Conservation (phyloP, 1,284 basidiomycete species). For the Boletellus sp. region DNA sequence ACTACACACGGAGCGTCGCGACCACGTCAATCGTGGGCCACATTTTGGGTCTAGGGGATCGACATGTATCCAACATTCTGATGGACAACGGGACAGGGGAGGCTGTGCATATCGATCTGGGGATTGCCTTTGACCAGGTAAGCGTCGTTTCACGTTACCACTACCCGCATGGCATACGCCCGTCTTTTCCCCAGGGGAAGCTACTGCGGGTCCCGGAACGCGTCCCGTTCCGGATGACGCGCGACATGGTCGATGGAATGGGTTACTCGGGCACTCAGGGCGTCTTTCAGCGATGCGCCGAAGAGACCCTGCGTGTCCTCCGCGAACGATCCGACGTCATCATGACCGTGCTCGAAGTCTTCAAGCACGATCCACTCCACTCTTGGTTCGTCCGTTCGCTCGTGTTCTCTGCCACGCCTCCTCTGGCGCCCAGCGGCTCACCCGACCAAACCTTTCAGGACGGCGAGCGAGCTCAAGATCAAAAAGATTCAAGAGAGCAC, state of each 20-base stretch:
- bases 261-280: slow-evolving; percentile 89
- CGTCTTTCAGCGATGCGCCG: slow-evolving; percentile 91
- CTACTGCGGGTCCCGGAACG: slow-evolving; percentile 79
- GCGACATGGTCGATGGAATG: slow-evolving; percentile 92
- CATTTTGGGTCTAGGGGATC: slow-evolving; percentile 88
- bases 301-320: slow-evolving; percentile 90
- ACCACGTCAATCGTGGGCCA: slow-evolving; percentile 94
- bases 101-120: slow-evolving; percentile 92
- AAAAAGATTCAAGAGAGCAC: slow-evolving; percentile 50
- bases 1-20: slow-evolving; percentile 89
- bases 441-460: slow-evolving; percentile 42
- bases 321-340: slow-evolving; percentile 84
- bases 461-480: slow-evolving; percentile 69
- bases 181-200: slow-evolving; percentile 62
- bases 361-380: slow-evolving; percentile 94
- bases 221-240: slow-evolving; percentile 93
- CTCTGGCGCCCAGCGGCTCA: slow-evolving; percentile 1
- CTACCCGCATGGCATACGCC: neutral
- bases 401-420: neutral
- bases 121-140: slow-evolving; percentile 94
- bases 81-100: slow-evolving; percentile 84
- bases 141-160: slow-evolving; percentile 21
- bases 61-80: slow-evolving; percentile 91
- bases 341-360: slow-evolving; percentile 93
- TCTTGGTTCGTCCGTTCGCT: slow-evolving; percentile 71